phyloP scores from a whole-genome alignment of 2,329 filamentous ascomycete species.

The Alternaria hordeiaustralica region DNA sequence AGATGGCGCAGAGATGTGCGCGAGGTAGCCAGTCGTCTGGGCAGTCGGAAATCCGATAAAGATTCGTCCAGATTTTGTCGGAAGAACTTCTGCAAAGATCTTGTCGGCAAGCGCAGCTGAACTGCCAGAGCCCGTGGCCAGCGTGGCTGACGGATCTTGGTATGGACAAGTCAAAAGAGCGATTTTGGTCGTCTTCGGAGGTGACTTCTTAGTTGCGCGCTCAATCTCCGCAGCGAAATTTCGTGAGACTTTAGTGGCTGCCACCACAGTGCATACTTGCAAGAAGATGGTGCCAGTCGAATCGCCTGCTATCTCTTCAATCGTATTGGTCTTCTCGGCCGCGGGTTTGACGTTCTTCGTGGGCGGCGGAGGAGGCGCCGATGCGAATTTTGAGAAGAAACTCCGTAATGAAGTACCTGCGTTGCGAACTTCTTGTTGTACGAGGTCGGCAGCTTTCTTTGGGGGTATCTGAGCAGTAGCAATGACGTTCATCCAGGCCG shows the following conservation, averaged over 20 bases:
- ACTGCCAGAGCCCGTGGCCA: constrained; percentile 58
- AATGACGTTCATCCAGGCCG: constrained; percentile 83
- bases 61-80: constrained; percentile 85
- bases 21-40: constrained; percentile 91
- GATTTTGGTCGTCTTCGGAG: constrained; percentile 84
- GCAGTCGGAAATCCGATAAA: constrained; percentile 98
- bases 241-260: constrained; percentile 75
- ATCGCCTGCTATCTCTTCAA: constrained; percentile 72
- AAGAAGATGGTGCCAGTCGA: constrained; percentile 85
- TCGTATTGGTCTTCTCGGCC: constrained; percentile 20
- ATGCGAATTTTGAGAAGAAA: constrained; percentile 50
- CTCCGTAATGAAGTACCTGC: constrained; percentile 47
- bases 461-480: constrained; percentile 75
- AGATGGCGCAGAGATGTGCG: constrained; percentile 94
- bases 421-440: constrained; percentile 46
- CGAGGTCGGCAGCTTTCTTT: constrained; percentile 41
- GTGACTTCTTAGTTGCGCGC: constrained; percentile 95
- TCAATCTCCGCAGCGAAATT: constrained; percentile 85
- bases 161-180: constrained; percentile 91
- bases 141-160: constrained; percentile 75
- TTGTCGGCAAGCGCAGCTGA: constrained; percentile 68
- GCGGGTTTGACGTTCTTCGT: constrained; percentile 28
- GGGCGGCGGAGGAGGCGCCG: constrained; percentile 26
- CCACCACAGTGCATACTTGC: constrained; percentile 81
- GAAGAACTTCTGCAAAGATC: constrained; percentile 88